Conservation (phyloP, 2,329 filamentous ascomycete genomes). For the Fusarium sp. region DNA sequence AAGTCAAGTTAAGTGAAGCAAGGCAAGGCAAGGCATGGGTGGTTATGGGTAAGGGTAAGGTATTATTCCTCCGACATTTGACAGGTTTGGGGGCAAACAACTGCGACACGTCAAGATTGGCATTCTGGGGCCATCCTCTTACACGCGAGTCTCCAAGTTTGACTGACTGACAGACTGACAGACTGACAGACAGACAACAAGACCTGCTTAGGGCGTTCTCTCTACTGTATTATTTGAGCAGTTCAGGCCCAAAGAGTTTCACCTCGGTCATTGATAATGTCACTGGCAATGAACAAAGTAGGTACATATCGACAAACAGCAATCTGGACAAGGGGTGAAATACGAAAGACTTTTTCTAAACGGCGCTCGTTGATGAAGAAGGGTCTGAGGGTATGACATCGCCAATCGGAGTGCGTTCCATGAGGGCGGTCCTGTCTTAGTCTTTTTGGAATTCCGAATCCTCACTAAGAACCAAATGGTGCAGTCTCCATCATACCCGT, state of each 20-base stretch:
- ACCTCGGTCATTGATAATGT: background rate
- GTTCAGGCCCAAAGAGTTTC: background rate
- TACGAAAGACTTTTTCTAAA: conserved; percentile 26
- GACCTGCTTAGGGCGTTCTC: background rate
- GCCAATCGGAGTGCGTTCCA: conserved; percentile 42
- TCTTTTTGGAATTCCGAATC: conserved; percentile 21
- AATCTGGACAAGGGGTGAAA: conserved; percentile 31
- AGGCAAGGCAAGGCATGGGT: background rate
- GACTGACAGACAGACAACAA: background rate
- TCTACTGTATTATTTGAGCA: background rate
- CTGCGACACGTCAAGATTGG: conserved; percentile 24
- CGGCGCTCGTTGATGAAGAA: conserved; percentile 21
- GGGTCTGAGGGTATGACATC: conserved; percentile 21
- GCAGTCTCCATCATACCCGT: background rate
- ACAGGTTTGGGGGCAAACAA: conserved; percentile 26
- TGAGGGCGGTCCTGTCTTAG: conserved; percentile 38
- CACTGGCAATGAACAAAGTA: background rate
- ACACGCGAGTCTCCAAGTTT: conserved; percentile 13
- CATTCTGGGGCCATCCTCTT: conserved; percentile 6
- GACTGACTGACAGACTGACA: background rate
- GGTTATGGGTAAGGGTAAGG: background rate
- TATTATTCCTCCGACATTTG: conserved; percentile 28
- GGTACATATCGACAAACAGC: background rate
- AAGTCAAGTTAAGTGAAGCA: background rate
- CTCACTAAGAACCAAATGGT: background rate